Evolutionary conservation across 306 rosid genomes (phyloP), one percentile per base, ranked within the genome.

Genomic region (Glycine latifolia): DNA sequence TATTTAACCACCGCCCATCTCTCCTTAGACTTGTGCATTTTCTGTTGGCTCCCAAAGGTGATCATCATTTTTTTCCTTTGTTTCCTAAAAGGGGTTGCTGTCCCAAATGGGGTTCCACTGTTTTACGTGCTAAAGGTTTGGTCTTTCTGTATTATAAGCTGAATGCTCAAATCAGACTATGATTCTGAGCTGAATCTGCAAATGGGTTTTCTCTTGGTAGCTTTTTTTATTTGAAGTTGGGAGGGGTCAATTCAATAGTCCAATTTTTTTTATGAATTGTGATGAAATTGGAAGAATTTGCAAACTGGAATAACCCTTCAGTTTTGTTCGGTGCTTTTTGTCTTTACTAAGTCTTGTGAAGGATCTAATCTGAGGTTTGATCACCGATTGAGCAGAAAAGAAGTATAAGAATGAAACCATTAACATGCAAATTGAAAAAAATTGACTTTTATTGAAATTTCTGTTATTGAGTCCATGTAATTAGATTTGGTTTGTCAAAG

Each of bases 401-500:
- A 67, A 56, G 44, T 52, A 33, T 48, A 52, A 7, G 52, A 67
- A 67, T 59, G 15, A 49, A 86, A 79, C 43, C 12, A 3, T 62
- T 61, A 16, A 8, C 73, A 1, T 15, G 62, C 6, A 54, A 54
- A 54, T n/a, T 13, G 62, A 58, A 77, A 26, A 35, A 66, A 35
- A 66, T 84, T 74, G 86, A 87, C 84, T 84, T 84, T 43, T 80
- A 10, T 48, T 83, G 79, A 83, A 55, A 53, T 83, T 79, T 75
- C 50, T 67, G 65, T 11, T 67, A 15, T 61, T 47, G 46, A 52
- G 43, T 75, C 67, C 47, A 47, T 46, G 33, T 44, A 10, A 37
- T 3, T 68, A 35, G 72, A 26, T 74, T 81, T 37, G 14, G 44
- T 50, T 81, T 71, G 77, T 73, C 6, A 31, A 50, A 47, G 10